A percentile compares a stretch with the other conserved stretches of the same genome.
These are phyloP conservation scores for Fraxinus anomala DNA, from an alignment of 257 asterid genomes.

Conservation along the genomic window DNA sequence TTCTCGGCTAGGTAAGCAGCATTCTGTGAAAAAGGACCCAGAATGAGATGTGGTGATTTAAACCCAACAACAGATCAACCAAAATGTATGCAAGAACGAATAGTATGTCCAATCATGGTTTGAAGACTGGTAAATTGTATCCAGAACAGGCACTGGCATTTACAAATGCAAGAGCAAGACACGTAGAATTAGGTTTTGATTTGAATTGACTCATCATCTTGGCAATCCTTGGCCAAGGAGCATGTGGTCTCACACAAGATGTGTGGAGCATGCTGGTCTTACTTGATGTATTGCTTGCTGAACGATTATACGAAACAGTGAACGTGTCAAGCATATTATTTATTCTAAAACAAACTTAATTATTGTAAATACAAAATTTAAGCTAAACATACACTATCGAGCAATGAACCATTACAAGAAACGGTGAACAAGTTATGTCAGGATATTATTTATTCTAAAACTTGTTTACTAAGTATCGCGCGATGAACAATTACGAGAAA, in stretches of 20 bases:
- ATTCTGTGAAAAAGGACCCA: slow-evolving; percentile 49
- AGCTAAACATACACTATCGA: not conserved
- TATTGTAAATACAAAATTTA: not conserved
- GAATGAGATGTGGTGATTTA: slow-evolving; percentile 8
- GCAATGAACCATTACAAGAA: not conserved
- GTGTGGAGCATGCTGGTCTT: not conserved
- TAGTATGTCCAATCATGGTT: not conserved
- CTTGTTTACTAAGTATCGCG: not conserved
- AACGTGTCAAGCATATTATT: not conserved
- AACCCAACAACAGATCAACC: not conserved
- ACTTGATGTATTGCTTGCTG: not conserved
- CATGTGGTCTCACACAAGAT: slow-evolving; percentile 1
- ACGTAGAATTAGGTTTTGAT: not conserved
- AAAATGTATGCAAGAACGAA: not conserved
- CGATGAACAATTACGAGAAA: not conserved
- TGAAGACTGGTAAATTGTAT: not conserved
- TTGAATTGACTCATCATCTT: not conserved
- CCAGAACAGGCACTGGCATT: not conserved
- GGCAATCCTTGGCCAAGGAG: not conserved
- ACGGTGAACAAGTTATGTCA: not conserved
- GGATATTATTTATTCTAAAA: not conserved
- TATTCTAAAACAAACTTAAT: not conserved
- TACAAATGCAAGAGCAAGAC: not conserved
- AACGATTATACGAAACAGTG: not conserved
- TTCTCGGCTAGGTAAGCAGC: slow-evolving; percentile 73